phyloP scores from a whole-genome alignment of 2,329 filamentous ascomycete genomes.

The Aspergillus sp. region DNA sequence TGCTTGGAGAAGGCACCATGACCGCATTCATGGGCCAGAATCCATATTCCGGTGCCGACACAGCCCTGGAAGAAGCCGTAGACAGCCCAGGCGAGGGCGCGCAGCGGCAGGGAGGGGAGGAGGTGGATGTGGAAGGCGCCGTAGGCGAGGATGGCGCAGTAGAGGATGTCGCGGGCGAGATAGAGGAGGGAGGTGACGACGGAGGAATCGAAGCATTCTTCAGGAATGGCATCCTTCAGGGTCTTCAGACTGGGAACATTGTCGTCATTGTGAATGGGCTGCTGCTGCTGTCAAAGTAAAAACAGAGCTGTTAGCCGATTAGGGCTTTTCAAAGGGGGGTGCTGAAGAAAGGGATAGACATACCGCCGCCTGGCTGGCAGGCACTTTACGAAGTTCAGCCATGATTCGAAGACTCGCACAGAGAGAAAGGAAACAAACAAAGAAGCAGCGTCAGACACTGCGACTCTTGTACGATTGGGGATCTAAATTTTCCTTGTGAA shows the following conservation, averaged over 20 bases:
- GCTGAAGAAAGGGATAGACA: neutral
- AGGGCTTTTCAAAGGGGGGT: neutral
- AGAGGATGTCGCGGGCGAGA: slow-evolving; percentile 57
- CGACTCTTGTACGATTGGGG: neutral
- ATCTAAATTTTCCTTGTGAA: neutral
- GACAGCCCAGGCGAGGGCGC: slow-evolving; percentile 54
- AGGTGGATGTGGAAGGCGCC: slow-evolving; percentile 57
- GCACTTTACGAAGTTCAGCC: neutral
- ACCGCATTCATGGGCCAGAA: slow-evolving; percentile 70
- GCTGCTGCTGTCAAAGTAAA: neutral
- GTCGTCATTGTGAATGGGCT: slow-evolving; percentile 4
- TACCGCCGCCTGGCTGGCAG: neutral
- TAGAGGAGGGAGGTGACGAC: slow-evolving; percentile 56
- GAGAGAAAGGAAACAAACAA: neutral
- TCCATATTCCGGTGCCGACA: slow-evolving; percentile 69
- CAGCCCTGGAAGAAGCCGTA: slow-evolving; percentile 68
- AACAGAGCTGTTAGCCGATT: neutral
- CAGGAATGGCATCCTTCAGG: slow-evolving; percentile 55
- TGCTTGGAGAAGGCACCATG: slow-evolving; percentile 67
- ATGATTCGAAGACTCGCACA: neutral
- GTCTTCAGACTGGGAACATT: slow-evolving; percentile 19
- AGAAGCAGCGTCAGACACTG: neutral
- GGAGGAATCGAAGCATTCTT: slow-evolving; percentile 63
- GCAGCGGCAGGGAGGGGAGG: slow-evolving; percentile 49
- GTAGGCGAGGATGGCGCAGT: slow-evolving; percentile 53